phyloP scores from a whole-genome alignment of 1,284 basidiomycete species.

The Cutaneotrichosporon daszewskae region DNA sequence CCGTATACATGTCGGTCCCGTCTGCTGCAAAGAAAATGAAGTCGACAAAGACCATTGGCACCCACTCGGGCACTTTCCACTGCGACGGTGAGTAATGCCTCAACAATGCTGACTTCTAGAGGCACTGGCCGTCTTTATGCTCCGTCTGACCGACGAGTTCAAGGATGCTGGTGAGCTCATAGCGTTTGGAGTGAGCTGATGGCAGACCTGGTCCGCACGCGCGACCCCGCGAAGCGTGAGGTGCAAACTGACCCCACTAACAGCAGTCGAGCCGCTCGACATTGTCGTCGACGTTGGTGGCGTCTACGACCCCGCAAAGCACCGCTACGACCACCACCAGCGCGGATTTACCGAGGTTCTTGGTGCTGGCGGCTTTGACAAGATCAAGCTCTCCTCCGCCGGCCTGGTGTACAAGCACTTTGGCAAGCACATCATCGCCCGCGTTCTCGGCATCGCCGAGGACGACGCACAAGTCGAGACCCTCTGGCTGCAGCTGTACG shows the following conservation, averaged over 20 bases:
- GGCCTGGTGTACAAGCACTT: constrained; percentile 98
- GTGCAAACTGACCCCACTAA: neutral
- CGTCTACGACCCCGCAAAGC: constrained; percentile 70
- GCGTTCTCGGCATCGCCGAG: constrained; percentile 53
- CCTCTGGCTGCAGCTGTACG: constrained; percentile 87
- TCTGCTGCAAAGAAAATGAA: constrained; percentile 43
- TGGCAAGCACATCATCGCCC: constrained; percentile 78
- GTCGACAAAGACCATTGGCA: constrained; percentile 61
- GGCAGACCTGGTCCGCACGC: constrained; percentile 68
- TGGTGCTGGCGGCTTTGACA: constrained; percentile 58
- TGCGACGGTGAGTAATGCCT: constrained; percentile 68
- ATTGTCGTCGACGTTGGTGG: constrained; percentile 99
- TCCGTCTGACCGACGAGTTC: constrained; percentile 72
- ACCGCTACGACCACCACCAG: constrained; percentile 94
- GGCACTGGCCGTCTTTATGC: constrained; percentile 57
- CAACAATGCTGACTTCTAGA: constrained; percentile 19
- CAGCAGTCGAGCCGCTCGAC: constrained; percentile 66
- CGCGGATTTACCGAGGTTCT: constrained; percentile 87
- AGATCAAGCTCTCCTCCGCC: constrained; percentile 85
- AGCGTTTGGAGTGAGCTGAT: neutral
- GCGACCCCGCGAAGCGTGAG: constrained; percentile 64
- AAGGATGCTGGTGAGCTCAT: constrained; percentile 59
- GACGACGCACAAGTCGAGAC: constrained; percentile 62
- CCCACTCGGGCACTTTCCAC: constrained; percentile 93
- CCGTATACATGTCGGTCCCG: constrained; percentile 23